phyloP scores from a whole-genome alignment of 441 rosid genomes.

The Populus hybrid region DNA sequence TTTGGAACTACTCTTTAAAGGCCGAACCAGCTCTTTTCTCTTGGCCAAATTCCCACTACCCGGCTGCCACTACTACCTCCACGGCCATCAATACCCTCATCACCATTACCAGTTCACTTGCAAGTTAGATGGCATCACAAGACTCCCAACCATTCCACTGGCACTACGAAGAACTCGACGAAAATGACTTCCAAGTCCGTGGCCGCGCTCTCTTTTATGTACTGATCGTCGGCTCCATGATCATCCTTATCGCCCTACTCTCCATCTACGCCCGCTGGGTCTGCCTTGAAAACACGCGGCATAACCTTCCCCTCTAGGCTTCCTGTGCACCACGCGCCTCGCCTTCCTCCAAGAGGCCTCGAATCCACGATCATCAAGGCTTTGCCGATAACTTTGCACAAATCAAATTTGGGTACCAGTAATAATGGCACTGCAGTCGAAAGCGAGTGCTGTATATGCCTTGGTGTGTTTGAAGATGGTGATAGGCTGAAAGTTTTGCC shows the following conservation, averaged over 20 bases:
- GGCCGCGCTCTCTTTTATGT: conserved; percentile 35
- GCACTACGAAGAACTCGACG: conserved; percentile 47
- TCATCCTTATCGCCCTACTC: conserved; percentile 32
- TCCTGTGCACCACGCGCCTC: conserved; percentile 9
- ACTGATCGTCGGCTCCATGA: conserved; percentile 16
- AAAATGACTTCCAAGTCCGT: conserved; percentile 37
- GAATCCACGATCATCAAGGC: conserved; percentile 25
- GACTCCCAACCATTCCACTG: conserved; percentile 35
- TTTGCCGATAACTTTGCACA: conserved; percentile 12
- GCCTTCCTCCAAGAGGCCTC: conserved; percentile 21
- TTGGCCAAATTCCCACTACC: background rate
- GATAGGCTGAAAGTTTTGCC: conserved; percentile 13
- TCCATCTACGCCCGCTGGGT: conserved; percentile 45
- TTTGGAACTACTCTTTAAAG: background rate
- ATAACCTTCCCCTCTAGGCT: background rate
- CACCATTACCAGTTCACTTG: conserved; percentile 1
- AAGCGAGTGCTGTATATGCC: conserved; percentile 39
- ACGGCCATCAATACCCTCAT: background rate
- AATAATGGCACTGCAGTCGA: background rate
- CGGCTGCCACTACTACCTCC: background rate
- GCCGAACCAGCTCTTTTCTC: background rate
- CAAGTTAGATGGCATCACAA: conserved; percentile 17
- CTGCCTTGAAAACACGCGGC: conserved; percentile 19
- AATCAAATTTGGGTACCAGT: background rate
- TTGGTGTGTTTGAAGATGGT: conserved; percentile 38